Base-by-base conservation (phyloP, 164 flowering plant genomes). In the Stephania yunnanensis region DNA sequence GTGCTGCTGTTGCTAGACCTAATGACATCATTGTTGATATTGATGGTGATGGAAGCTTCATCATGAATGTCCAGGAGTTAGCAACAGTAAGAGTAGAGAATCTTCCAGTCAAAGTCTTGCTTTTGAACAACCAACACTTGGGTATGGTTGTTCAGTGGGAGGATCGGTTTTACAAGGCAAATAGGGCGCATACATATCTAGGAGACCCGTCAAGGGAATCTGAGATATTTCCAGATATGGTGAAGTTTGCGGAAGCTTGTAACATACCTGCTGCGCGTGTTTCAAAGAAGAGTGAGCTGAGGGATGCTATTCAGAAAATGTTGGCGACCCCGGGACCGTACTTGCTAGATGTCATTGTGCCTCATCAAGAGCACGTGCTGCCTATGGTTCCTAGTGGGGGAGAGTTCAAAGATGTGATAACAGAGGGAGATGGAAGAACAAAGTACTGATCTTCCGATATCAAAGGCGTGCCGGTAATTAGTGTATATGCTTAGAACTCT, bases 371-470 rank as follows among this genome's bases (percentile, higher is more conserved):
- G 71, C 92, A 90, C 73, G 94, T 90, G 22, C 75, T 89, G 67
- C 94, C 94, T 11, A 90, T 90, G 91, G 87, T 90, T 73, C 92
- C 92, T 0, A 85, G 88, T 68, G 91, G 90, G 45, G 92, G 92
- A 1, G 84, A 92, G 5, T 90, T 89, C 71, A 86, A 83, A 77
- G 94, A 90, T 80, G 80, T 86, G 80, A 89, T 88, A 72, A 88
- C 80, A 1, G 90, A 86, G 66, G 90, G 90, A 4, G 92, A 88
- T 85, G 91, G 92, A 30, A 82, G 89, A 75, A 67, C 68, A 22
- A 46, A 48, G 9, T 83, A 87, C 75, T 90, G 83, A 86, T 66
- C 70, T 73, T 68, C 15, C 15, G 25, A 17, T 13, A 17, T 13
- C 65, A 58, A 58, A n/a, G 20, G 7, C 19, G 65, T 58, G 19